These are phyloP conservation scores for Suaeda aralocaspica DNA, from an alignment of 148 eudicot genomes.

Conservation along the genomic window DNA sequence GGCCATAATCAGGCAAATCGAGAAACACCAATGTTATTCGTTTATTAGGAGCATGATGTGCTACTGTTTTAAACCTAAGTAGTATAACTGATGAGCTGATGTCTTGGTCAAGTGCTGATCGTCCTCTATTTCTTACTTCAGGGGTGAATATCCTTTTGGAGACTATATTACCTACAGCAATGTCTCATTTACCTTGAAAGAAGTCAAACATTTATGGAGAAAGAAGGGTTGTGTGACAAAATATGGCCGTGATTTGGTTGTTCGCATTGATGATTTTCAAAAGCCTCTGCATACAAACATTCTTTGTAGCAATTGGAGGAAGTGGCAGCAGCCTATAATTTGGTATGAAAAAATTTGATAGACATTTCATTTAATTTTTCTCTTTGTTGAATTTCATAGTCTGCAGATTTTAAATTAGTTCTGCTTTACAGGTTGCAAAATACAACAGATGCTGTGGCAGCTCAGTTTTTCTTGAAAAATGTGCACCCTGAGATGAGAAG, in stretches of 20 bases:
- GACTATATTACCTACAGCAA: slow-evolving; percentile 74
- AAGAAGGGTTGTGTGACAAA: slow-evolving; percentile 59
- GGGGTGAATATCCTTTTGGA: slow-evolving; percentile 85
- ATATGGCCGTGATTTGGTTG: slow-evolving; percentile 67
- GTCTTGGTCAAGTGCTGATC: slow-evolving; percentile 13
- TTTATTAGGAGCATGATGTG: no score
- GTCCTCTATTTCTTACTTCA: slow-evolving; percentile 28
- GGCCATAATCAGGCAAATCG: no score
- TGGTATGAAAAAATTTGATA: slow-evolving; percentile 64
- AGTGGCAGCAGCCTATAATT: slow-evolving; percentile 82
- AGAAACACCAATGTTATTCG: no score
- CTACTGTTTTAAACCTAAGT: background rate
- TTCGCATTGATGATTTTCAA: slow-evolving; percentile 81
- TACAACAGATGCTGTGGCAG: slow-evolving; percentile 90
- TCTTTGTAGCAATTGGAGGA: slow-evolving; percentile 81
- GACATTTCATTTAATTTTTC: no score
- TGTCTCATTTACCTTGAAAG: slow-evolving; percentile 59
- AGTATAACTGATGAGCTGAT: background rate
- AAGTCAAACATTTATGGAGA: slow-evolving; percentile 87
- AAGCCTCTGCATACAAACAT: slow-evolving; percentile 67
- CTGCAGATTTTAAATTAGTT: background rate
- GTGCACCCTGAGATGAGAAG: slow-evolving; percentile 60
- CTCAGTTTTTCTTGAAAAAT: slow-evolving; percentile 92
- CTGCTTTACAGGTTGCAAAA: slow-evolving; percentile 63
- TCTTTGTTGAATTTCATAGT: background rate